phyloP scores from a whole-genome alignment of 176 grass and related monocot species.

The Carex pumila region DNA sequence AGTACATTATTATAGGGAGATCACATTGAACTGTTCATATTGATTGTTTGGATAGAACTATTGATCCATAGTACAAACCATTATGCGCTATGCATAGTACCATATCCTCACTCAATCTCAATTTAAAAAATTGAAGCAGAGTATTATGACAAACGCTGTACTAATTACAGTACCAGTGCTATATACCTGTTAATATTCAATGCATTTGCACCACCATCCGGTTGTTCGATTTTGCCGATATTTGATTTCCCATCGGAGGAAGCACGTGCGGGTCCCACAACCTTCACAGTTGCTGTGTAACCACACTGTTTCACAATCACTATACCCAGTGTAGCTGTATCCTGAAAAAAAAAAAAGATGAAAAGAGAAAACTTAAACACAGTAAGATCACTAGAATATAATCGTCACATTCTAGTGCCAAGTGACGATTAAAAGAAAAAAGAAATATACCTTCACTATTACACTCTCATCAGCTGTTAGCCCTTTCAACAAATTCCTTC shows the following conservation, averaged over 20 bases:
- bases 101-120: neutral
- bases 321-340: constrained; percentile 55
- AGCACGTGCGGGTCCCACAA: constrained; percentile 36
- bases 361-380: constrained; percentile 7
- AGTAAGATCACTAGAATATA: neutral
- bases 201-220: constrained; percentile 83
- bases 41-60: no score
- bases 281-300: constrained; percentile 75
- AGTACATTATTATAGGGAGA: no score
- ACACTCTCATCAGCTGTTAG: constrained; percentile 84
- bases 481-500: constrained; percentile 93
- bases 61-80: no score
- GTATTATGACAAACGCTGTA: neutral
- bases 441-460: constrained; percentile 54
- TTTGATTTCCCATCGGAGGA: constrained; percentile 51
- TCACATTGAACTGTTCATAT: no score
- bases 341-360: constrained; percentile 38
- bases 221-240: constrained; percentile 57
- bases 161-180: neutral
- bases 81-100: no score
- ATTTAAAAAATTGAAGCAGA: neutral
- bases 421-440: neutral
- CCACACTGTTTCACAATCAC: constrained; percentile 98
- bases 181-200: constrained; percentile 91
- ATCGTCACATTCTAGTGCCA: neutral